phyloP scores from a whole-genome alignment of 225 moss, liverwort and hornwort genomes.

The Antitrichia curtipendula region DNA sequence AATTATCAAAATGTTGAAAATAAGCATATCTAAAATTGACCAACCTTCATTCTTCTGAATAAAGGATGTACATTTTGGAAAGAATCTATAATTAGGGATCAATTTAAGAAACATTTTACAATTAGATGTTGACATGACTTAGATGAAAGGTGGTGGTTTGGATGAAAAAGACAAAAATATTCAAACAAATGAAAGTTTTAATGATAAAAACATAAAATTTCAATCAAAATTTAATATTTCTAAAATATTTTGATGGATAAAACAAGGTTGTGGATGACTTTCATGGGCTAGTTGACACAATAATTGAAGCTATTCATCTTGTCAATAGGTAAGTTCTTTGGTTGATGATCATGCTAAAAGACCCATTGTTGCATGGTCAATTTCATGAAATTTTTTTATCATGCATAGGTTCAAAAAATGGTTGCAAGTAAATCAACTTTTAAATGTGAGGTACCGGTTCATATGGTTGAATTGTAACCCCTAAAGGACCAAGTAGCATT shows the following conservation, averaged over 20 bases:
- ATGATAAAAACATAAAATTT: not conserved
- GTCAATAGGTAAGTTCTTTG: not conserved
- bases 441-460: too few species aligned
- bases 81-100: not conserved
- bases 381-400: too few species aligned
- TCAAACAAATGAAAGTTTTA: not conserved
- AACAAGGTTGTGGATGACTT: not conserved
- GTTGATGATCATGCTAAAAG: not conserved
- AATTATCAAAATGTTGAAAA: not conserved
- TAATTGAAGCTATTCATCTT: not conserved
- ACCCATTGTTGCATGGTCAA: not conserved
- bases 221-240: not conserved
- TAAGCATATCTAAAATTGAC: not conserved
- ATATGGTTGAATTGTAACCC: too few species aligned
- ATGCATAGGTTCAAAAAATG: too few species aligned
- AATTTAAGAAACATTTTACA: not conserved
- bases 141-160: not conserved
- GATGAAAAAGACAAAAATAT: too few species aligned
- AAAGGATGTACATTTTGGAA: not conserved
- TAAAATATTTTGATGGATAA: not conserved
- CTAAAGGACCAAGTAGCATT: not conserved
- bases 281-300: not conserved
- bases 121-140: not conserved
- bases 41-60: rapidly evolving
- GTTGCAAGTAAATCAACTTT: too few species aligned